Percentiles rank a stretch among this genome's conserved stretches.
Conservation (phyloP, 345 rosid species). For the Populus euphratica region DNA sequence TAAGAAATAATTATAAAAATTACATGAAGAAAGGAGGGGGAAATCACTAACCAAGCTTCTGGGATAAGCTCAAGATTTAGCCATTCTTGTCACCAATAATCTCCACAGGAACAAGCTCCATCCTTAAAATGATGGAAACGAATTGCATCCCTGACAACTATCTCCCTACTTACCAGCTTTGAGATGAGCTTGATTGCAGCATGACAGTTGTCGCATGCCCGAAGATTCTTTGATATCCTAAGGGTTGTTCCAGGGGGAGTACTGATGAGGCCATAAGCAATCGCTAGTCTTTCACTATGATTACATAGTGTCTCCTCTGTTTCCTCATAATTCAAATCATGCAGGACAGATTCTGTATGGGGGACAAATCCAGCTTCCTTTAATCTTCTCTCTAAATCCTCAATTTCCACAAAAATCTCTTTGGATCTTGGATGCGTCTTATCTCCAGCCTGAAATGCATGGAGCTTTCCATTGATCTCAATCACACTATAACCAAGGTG, state of each 20-base stretch:
- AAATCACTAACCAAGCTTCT: not conserved
- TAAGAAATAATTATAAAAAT: no score
- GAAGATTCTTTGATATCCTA: slow-evolving; percentile 56
- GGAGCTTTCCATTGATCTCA: slow-evolving; percentile 51
- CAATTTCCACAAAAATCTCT: slow-evolving; percentile 46
- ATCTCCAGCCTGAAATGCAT: slow-evolving; percentile 60
- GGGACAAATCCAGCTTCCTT: slow-evolving; percentile 55
- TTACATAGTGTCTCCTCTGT: slow-evolving; percentile 54
- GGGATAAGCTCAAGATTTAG: not conserved
- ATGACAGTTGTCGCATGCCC: slow-evolving; percentile 66
- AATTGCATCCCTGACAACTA: slow-evolving; percentile 60
- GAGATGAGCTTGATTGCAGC: slow-evolving; percentile 56
- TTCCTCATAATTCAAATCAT: slow-evolving; percentile 62
- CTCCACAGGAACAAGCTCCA: slow-evolving; percentile 36
- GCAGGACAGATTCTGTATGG: slow-evolving; percentile 45
- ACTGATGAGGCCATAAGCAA: slow-evolving; percentile 64
- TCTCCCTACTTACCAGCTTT: slow-evolving; percentile 54
- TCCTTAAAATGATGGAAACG: slow-evolving; percentile 64
- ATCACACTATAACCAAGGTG: slow-evolving; percentile 60
- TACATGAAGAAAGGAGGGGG: not conserved
- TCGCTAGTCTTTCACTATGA: slow-evolving; percentile 68
- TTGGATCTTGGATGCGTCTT: slow-evolving; percentile 47
- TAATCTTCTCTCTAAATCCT: slow-evolving; percentile 46
- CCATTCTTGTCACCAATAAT: slow-evolving; percentile 22
- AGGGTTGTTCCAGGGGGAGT: slow-evolving; percentile 53